These are phyloP conservation scores for Aspergillus japonicus DNA, from an alignment of 2,329 filamentous ascomycete genomes.

Conservation along the genomic window DNA sequence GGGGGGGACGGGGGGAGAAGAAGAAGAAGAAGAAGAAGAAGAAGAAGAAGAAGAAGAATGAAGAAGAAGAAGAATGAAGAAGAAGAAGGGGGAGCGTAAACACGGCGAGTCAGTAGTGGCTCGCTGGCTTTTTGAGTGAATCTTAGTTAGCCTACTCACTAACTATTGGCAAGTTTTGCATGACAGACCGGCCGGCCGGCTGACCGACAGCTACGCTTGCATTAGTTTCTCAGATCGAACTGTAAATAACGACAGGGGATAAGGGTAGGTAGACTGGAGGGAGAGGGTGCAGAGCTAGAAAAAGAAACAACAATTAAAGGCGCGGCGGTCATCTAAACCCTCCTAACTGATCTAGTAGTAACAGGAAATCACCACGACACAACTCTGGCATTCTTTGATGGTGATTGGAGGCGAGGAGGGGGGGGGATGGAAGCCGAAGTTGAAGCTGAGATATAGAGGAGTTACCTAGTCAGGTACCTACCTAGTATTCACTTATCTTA, in stretches of 20 bases:
- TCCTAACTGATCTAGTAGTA: not conserved
- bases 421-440: not conserved
- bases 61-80: not conserved
- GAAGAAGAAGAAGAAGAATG: not conserved
- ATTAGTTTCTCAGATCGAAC: not conserved
- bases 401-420: not conserved
- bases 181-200: not conserved
- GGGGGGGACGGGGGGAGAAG: not conserved
- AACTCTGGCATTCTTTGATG: not conserved
- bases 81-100: not conserved
- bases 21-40: not conserved
- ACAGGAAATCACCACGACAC: not conserved
- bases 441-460: not conserved
- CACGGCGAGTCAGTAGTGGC: not conserved
- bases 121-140: not conserved
- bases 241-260: not conserved
- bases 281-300: not conserved
- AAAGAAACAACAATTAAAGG: not conserved
- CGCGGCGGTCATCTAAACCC: not conserved
- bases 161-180: not conserved
- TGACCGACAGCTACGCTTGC: not conserved
- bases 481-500: not conserved
- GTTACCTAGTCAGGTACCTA: not conserved
- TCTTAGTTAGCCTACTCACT: not conserved
- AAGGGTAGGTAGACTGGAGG: not conserved